Evolutionary conservation across 441 rosid genomes (phyloP), one percentile per base, ranked within the genome.

Genomic region (Jatropha multifida): DNA sequence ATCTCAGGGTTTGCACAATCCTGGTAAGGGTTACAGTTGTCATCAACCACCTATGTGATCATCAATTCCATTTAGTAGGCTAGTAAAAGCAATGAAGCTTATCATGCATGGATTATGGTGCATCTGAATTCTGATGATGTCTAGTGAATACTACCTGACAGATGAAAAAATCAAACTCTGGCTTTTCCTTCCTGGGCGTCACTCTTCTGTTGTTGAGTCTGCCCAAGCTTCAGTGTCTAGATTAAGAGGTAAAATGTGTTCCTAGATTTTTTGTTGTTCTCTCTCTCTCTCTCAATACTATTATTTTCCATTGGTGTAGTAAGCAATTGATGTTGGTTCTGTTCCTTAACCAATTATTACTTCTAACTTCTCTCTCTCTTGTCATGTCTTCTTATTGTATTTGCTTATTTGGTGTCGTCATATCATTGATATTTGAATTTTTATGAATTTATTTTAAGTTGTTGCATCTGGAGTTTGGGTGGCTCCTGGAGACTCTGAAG

Each of bases 401-500:
- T 18, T 79, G 61, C 67, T 23, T 49, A n/a, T 27, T 15, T 27
- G 9, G 80, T 54, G 63, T 75, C 32, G 58, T 74, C 51, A 48
- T 74, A 12, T 60, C 71, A 61, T 40, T 66, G 71, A 38, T 64
- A 23, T 59, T 64, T 27, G 68, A 2, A 59, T 27, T 58, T 58
- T 38, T 81, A 23, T 59, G 51, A 37, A 60, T 68, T 72, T 46
- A 74, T 68, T 65, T 55, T 77, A 81, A 97, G 99, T 89, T 86
- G 92, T 93, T 81, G 93, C 99, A 73, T 90, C 97, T 58, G 99
- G 99, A 81, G 82, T 90, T 77, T 97, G 99, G 99, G 84, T 90
- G 79, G 92, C 99, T 80, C 99, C 99, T 84, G 99, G 99, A 76
- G 99, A 94, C 83, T 90, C 97, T n/a, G 99, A 97, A 85, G 99